Conservation (phyloP, 1,284 basidiomycete genomes). For the Puccinia hordei region DNA sequence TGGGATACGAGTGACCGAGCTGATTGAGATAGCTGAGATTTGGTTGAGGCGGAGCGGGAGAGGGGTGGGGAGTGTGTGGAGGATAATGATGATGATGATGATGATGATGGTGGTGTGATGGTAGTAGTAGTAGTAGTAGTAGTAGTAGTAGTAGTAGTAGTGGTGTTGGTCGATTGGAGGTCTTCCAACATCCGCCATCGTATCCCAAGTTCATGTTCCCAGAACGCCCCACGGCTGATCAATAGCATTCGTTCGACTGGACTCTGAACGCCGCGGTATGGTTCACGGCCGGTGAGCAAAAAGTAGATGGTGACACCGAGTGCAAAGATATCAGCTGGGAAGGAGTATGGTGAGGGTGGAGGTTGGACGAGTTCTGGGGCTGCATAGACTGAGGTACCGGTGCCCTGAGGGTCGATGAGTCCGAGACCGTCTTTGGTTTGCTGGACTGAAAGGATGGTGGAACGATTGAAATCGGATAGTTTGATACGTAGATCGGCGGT, state of each 20-base stretch:
- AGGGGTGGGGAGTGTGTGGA: background rate
- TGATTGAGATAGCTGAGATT: background rate
- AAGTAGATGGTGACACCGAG: conserved; percentile 63
- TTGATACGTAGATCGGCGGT: conserved; percentile 50
- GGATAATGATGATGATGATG: background rate
- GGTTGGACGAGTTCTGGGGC: conserved; percentile 62
- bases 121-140: no score
- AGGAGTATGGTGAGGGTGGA: conserved; percentile 60
- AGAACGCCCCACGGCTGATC: conserved; percentile 61
- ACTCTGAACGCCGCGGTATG: conserved; percentile 59
- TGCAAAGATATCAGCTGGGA: conserved; percentile 63
- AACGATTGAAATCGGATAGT: conserved; percentile 59
- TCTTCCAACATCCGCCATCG: conserved; percentile 56
- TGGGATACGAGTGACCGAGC: background rate
- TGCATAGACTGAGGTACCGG: conserved; percentile 63
- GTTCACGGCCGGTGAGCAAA: conserved; percentile 62
- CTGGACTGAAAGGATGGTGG: conserved; percentile 58
- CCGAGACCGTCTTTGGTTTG: background rate
- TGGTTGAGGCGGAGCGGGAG: background rate
- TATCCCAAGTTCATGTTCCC: conserved; percentile 61
- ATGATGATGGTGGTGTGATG: no score
- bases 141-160: no score
- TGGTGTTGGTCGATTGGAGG: background rate
- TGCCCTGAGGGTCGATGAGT: conserved; percentile 60
- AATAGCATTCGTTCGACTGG: conserved; percentile 61